Evolutionary conservation across 495 filamentous ascomycete genomes (phyloP).

Genomic region (Daldinia grandis): DNA sequence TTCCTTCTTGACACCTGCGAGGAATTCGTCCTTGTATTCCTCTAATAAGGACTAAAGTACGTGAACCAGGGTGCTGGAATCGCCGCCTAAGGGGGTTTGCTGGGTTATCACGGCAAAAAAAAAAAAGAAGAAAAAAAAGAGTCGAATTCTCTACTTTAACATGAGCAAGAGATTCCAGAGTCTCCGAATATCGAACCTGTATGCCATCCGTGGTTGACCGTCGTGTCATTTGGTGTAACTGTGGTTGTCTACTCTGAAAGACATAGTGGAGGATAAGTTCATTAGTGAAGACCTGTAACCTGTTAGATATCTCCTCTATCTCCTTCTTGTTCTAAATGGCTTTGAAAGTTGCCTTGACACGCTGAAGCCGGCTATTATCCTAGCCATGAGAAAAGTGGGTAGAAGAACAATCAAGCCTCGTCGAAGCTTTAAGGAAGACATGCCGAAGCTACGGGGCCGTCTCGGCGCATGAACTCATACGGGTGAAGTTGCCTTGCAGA

Average conservation of each 20-base stretch:
- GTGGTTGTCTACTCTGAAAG: constrained; percentile 9
- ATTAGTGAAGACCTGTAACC: constrained; percentile 13
- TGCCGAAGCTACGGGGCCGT: constrained; percentile 31
- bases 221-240: constrained; percentile 3
- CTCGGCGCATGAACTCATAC: constrained; percentile 25
- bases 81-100: not conserved
- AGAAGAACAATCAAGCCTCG: not conserved
- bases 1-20: constrained; percentile 13
- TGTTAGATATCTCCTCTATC: constrained; percentile 15
- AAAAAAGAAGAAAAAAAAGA: constrained; percentile 13
- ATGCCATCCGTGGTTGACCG: constrained; percentile 13
- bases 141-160: constrained; percentile 19
- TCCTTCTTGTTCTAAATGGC: constrained; percentile 20
- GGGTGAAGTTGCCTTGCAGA: constrained; percentile 32
- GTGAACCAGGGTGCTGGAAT: not conserved
- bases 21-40: constrained; percentile 7
- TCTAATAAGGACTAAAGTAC: constrained; percentile 11
- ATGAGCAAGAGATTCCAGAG: constrained; percentile 14
- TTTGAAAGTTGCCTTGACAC: constrained; percentile 10
- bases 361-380: constrained; percentile 4
- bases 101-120: constrained; percentile 6
- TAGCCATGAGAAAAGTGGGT: constrained; percentile 13
- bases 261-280: constrained; percentile 15
- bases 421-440: constrained; percentile 31
- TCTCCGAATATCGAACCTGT: constrained; percentile 7